Base-by-base conservation (phyloP, 1,284 basidiomycete genomes). In the Sutorius eximius region DNA sequence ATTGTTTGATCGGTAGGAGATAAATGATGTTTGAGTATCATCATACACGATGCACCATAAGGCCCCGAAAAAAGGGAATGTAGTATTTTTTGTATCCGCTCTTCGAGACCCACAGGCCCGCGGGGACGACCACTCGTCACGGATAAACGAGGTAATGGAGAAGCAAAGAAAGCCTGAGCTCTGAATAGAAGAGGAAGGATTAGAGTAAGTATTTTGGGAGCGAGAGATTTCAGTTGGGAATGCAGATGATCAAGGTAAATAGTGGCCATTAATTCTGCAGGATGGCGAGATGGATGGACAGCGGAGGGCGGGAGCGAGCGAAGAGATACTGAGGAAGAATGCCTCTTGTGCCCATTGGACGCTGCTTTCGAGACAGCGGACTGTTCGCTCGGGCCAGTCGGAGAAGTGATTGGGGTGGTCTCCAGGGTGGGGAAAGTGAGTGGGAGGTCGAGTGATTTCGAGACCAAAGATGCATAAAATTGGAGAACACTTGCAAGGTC, bases 101-200 rank as follows among this genome's bases (percentile, higher is more conserved):
- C 79, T 61, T 89, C 87, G 4, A 81, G 69, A 2, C 71, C 67
- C 16, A 72, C 71, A 29, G 75, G 65, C 60, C 70, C 67, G 56
- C 73, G 73, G 42, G 67, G 68, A 45, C 73, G 63, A 12, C 70
- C 59, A 55, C 71, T 66, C 53, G 62, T 65, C 27, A 87, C 72
- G 11, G 85, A 82, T 8, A 91, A 70, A 9, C 84, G 80, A 34
- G 88, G 85, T 27, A 91, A 77, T 1, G 85, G 81, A 5, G 82
- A 78, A 10, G 82, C 74, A 63, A 81, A 85, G 61, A 81, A 82
- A 0, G 85, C 81, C 16, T 88, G 76, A 20, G 80, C 79, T 22
- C 85, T 83, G 61, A 89, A 87, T n/a, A 91, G 78, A 27, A 86
- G 72, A 0, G 86, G 83, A n/a, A 91, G 73, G 49, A 89, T 81